Conservation (phyloP, 495 filamentous ascomycete species). For the Hypoxylon fragiforme region DNA sequence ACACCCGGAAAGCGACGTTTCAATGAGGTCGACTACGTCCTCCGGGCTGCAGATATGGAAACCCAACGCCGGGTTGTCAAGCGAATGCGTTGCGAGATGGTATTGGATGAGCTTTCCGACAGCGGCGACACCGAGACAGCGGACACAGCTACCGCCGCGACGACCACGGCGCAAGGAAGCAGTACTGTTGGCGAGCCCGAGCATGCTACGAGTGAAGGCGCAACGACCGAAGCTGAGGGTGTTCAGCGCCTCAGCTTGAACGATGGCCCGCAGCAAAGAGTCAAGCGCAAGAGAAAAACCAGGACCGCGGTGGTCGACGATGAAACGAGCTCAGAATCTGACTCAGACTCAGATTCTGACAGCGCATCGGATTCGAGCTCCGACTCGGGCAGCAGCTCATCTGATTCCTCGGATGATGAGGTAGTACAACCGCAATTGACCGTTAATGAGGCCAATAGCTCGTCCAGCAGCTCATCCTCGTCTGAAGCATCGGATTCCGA, state of each 20-base stretch:
- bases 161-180: conserved; percentile 33
- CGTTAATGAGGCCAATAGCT: conserved; percentile 24
- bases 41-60: conserved; percentile 47
- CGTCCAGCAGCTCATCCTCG: conserved; percentile 39
- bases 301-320: conserved; percentile 47
- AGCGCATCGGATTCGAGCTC: conserved; percentile 35
- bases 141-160: conserved; percentile 31
- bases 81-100: conserved; percentile 54
- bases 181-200: conserved; percentile 7
- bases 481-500: conserved; percentile 27
- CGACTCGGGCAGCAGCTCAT: conserved; percentile 42
- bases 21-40: conserved; percentile 51
- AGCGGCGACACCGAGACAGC: conserved; percentile 39
- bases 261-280: conserved; percentile 45
- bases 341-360: conserved; percentile 34
- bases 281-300: conserved; percentile 60
- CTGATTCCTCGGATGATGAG: conserved; percentile 27
- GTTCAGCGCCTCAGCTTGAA: conserved; percentile 46
- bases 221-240: conserved; percentile 39
- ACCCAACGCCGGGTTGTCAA: conserved; percentile 51
- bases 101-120: conserved; percentile 50
- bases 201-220: conserved; percentile 18
- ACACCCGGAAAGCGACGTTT: conserved; percentile 40
- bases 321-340: conserved; percentile 42
- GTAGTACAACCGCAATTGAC: conserved; percentile 6